A percentile compares a stretch with the other conserved stretches of the same genome.
Conservation (phyloP, 2,329 filamentous ascomycete species). For the Cytospora piceicola region DNA sequence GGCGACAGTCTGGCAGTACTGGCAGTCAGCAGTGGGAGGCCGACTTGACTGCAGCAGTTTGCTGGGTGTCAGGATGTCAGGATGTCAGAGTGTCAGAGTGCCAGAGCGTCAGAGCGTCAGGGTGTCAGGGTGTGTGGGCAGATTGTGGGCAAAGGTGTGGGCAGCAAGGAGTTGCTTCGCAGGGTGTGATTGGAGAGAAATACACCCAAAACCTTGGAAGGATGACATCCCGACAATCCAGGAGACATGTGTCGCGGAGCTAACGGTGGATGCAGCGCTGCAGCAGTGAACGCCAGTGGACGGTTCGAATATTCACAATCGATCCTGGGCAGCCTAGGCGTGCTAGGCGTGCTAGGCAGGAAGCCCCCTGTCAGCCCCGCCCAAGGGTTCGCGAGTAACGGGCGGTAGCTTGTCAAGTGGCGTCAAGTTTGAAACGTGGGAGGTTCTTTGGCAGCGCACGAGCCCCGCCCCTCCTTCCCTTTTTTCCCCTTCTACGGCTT, state of each 20-base stretch:
- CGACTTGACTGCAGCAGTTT: conserved; percentile 21
- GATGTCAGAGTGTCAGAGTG: not conserved
- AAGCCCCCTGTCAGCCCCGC: not conserved
- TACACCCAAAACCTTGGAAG: not conserved
- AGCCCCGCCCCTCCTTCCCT: conserved; percentile 7
- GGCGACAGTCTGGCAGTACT: too few relatives aligned
- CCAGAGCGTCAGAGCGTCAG: conserved; percentile 1
- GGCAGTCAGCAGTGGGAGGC: not conserved
- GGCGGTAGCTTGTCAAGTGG: conserved; percentile 25
- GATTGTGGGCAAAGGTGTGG: not conserved
- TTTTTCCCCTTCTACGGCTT: not conserved
- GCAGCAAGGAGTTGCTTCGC: not conserved
- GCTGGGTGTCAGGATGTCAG: conserved; percentile 10
- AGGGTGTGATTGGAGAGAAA: not conserved
- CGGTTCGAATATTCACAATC: conserved; percentile 1
- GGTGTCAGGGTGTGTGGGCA: not conserved
- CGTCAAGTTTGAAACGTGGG: conserved; percentile 24
- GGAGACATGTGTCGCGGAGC: conserved; percentile 2
- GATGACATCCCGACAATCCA: not conserved
- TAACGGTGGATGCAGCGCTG: conserved; percentile 18
- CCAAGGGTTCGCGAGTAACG: conserved; percentile 12
- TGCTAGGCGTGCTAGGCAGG: not conserved
- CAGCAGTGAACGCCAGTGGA: not conserved
- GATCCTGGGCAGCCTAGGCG: conserved; percentile 11
- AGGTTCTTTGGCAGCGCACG: conserved; percentile 13